phyloP scores from a whole-genome alignment of 164 flowering plant species.

The Liriodendron chinense region DNA sequence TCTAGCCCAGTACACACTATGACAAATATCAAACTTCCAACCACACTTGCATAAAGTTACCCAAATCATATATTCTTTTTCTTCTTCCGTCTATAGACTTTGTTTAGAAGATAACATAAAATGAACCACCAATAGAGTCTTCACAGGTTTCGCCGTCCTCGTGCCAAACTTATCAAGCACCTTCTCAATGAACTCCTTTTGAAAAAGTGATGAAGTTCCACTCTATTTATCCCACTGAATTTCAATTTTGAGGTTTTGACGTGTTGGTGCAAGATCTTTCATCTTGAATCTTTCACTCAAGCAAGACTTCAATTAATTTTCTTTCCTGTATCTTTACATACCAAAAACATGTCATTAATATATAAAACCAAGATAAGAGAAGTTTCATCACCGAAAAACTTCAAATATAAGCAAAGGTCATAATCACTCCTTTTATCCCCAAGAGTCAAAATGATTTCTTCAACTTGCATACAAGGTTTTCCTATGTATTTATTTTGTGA shows the following conservation, averaged over 20 bases:
- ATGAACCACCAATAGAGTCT: neutral
- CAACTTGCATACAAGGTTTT: neutral
- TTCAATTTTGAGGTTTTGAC: neutral
- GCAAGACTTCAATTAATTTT: conserved; percentile 1
- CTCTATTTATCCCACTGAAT: neutral
- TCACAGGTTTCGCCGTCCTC: neutral
- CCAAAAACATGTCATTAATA: conserved; percentile 2
- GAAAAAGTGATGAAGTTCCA: conserved; percentile 1
- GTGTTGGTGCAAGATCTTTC: conserved; percentile 1
- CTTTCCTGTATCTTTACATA: neutral
- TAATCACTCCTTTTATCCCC: neutral
- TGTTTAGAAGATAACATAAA: neutral
- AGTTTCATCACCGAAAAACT: neutral
- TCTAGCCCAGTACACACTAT: neutral
- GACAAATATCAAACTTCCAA: neutral
- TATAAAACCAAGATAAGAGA: conserved; percentile 1
- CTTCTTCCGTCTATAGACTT: neutral
- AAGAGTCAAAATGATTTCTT: neutral
- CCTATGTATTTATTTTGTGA: too few relatives aligned
- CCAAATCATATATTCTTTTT: neutral
- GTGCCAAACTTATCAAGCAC: neutral
- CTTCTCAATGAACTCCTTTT: neutral
- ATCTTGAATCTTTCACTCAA: conserved; percentile 4
- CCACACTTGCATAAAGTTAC: neutral
- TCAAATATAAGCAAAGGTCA: neutral